Conservation (phyloP, 2,329 filamentous ascomycete species). For the Colletotrichum sojae region DNA sequence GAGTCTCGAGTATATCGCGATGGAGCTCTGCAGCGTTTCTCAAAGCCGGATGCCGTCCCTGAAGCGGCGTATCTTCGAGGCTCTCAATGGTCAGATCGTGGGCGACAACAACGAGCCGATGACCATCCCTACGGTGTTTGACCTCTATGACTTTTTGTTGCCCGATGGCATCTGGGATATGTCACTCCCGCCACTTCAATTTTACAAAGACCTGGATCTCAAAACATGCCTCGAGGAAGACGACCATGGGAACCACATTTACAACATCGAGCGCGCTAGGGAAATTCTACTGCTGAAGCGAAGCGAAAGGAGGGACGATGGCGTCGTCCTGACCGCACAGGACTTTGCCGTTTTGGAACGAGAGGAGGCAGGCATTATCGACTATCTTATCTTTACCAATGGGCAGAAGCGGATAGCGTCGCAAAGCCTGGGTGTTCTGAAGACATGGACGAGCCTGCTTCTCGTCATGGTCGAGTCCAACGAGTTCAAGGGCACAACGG, state of each 20-base stretch:
- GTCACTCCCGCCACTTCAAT: slow-evolving; percentile 67
- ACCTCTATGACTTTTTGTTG: slow-evolving; percentile 90
- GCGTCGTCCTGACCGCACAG: slow-evolving; percentile 63
- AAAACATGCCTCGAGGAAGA: slow-evolving; percentile 74
- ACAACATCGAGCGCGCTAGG: slow-evolving; percentile 78
- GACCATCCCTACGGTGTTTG: slow-evolving; percentile 84
- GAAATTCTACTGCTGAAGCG: slow-evolving; percentile 81
- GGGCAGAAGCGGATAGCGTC: slow-evolving; percentile 70
- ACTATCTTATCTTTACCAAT: slow-evolving; percentile 75
- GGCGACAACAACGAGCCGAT: slow-evolving; percentile 76
- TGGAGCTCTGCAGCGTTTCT: slow-evolving; percentile 85
- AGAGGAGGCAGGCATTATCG: slow-evolving; percentile 73
- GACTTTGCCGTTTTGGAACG: slow-evolving; percentile 65
- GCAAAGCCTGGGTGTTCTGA: slow-evolving; percentile 77
- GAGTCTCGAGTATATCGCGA: slow-evolving; percentile 86
- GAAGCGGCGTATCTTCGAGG: slow-evolving; percentile 77
- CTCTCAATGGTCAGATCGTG: slow-evolving; percentile 83
- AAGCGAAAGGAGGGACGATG: slow-evolving; percentile 69
- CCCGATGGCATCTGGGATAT: slow-evolving; percentile 65
- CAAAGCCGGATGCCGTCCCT: slow-evolving; percentile 79
- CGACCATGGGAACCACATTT: slow-evolving; percentile 70
- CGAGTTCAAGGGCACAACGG: slow-evolving; percentile 80
- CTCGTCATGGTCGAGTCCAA: slow-evolving; percentile 87
- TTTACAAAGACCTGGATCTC: slow-evolving; percentile 78
- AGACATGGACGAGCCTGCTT: slow-evolving; percentile 87